Evolutionary conservation across 2,329 filamentous ascomycete species (phyloP).

Genomic region (Fusarium sp.): DNA sequence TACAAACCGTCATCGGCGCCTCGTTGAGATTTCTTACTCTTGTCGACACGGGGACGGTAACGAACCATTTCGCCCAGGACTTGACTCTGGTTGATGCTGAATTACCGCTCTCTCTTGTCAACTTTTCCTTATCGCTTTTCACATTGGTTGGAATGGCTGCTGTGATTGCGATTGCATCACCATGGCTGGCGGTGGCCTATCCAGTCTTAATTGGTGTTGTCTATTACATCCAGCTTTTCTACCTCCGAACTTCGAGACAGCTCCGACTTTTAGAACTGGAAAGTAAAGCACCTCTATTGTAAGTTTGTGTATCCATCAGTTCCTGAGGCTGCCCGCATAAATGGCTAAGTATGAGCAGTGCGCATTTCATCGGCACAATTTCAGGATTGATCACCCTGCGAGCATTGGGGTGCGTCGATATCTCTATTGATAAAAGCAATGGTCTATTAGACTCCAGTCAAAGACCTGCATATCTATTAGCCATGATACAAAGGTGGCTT

Average conservation of each 20-base stretch:
- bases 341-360: conserved; percentile 8
- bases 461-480: conserved; percentile 52
- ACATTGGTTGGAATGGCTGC: conserved; percentile 16
- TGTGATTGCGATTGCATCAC: conserved; percentile 55
- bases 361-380: conserved; percentile 69
- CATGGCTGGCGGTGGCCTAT: conserved; percentile 63
- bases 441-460: conserved; percentile 68
- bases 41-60: conserved; percentile 54
- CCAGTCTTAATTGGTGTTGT: conserved; percentile 62
- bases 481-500: conserved; percentile 70
- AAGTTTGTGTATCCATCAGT: background rate
- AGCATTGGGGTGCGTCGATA: conserved; percentile 60
- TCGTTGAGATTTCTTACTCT: conserved; percentile 53
- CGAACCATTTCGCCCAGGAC: conserved; percentile 58
- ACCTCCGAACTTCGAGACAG: conserved; percentile 72
- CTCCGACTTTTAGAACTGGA: conserved; percentile 72
- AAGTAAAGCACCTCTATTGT: conserved; percentile 69
- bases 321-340: too few species aligned
- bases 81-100: conserved; percentile 56
- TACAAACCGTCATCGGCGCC: conserved; percentile 34
- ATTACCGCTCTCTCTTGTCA: conserved; percentile 52
- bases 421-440: conserved; percentile 46
- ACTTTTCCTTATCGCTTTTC: conserved; percentile 6
- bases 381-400: conserved; percentile 68
- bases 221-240: conserved; percentile 68